phyloP scores from a whole-genome alignment of 192 early-diverging fungal genomes.

The Podila horticola region DNA sequence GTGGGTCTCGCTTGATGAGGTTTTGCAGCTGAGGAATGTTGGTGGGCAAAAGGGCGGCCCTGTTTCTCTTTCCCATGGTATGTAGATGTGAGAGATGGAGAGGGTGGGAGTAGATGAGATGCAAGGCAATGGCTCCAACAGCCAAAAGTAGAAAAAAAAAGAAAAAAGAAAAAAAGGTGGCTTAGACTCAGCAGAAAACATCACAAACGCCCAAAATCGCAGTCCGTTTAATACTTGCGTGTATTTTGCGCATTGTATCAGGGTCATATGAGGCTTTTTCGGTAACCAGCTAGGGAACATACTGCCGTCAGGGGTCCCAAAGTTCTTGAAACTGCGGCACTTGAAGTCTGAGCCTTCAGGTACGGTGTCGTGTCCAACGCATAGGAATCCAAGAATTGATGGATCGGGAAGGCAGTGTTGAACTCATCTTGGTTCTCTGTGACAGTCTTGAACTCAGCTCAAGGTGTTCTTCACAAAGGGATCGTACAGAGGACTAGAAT shows the following conservation, averaged over 20 bases:
- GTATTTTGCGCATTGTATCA: constrained; percentile 8
- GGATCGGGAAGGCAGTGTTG: constrained; percentile 70
- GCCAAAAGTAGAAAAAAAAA: too few species aligned
- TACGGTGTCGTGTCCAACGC: constrained; percentile 55
- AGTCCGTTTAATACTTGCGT: too few species aligned
- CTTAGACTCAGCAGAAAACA: too few species aligned
- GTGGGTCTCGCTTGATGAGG: constrained; percentile 94
- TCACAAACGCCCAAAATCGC: too few species aligned
- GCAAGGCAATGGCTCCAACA: background rate
- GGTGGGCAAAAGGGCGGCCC: constrained; percentile 67
- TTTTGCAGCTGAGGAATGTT: constrained; percentile 99
- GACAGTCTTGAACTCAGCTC: constrained; percentile 44
- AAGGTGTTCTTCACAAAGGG: constrained; percentile 49
- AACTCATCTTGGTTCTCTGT: constrained; percentile 58
- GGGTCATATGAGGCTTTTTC: constrained; percentile 56
- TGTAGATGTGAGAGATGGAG: background rate
- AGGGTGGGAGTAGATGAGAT: constrained; percentile 5
- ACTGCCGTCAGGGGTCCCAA: constrained; percentile 15
- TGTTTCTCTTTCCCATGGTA: constrained; percentile 71
- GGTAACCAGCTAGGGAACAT: constrained; percentile 52
- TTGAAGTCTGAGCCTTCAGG: constrained; percentile 46
- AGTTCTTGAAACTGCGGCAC: constrained; percentile 21
- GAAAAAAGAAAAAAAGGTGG: too few species aligned
- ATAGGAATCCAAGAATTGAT: constrained; percentile 62
- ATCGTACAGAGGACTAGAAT: constrained; percentile 59